Base-by-base conservation (phyloP, 352 stramenopile species). In the Blastocystis sp. region DNA sequence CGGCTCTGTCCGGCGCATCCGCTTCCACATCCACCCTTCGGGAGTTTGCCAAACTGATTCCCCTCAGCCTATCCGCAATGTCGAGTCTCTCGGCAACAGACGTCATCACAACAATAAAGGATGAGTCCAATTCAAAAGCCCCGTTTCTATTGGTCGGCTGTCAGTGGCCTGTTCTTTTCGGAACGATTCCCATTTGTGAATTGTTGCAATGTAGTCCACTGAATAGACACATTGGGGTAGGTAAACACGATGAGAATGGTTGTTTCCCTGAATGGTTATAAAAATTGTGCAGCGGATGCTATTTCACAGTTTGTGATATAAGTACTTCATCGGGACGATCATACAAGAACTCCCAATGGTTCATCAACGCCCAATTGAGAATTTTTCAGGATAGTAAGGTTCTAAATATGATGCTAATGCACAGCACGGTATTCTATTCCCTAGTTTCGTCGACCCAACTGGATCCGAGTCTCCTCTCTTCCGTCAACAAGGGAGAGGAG, bases 1-100 rank as follows among this genome's bases (percentile, higher is more conserved):
- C 14, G 34, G 52, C 24, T 74, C 24, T 43, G 10, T 34, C 17
- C 34, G 43, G 17, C 34, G 64, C 17, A 6, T 54, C 17, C 24
- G 17, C 42, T 52, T 74, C 64, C 17, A 74, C 24, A 52, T 74
- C 64, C 9, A 45, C 19, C 11, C 19, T 10, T 10, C 40, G 17
- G 3, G 17, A 34, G 45, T 24, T 14, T n/a, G 21, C 38, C 71
- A 81, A 66, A 21, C 57, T 61, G 21, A 81, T 42, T 28, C 45
- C 57, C 34, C 71, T 48, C 19, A 81, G 52, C 24, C 52, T 21
- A 34, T 48, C 71, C 3, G 71, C 43, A 6, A 81, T 81, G 38
- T 81, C 71, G 9, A 81, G 42, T 48, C 71, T 7, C 66, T 81
- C 45, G 9, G 40, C 42, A 6, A 65, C 43, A 34, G 71, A 68